Percentiles rank a stretch among this genome's conserved stretches.
These are phyloP conservation scores for Curvularia eragrostidis DNA, from an alignment of 2,329 filamentous ascomycete species.

Conservation along the genomic window DNA sequence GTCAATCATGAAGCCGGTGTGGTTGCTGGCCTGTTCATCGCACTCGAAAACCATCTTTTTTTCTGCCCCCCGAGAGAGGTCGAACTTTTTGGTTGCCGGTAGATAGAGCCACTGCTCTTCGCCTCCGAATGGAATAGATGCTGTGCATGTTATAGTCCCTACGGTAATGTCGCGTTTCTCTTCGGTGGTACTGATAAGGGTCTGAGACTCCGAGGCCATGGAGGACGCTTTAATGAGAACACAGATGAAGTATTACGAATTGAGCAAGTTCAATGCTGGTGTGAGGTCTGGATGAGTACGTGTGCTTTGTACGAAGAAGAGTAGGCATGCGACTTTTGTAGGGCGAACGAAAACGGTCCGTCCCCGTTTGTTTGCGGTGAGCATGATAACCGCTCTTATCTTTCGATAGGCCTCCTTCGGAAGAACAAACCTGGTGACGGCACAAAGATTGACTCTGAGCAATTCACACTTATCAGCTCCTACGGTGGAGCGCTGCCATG, in stretches of 20 bases:
- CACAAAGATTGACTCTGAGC: constrained; percentile 8
- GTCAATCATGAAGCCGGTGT: constrained; percentile 52
- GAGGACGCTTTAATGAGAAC: constrained; percentile 11
- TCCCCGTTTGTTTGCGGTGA: constrained; percentile 29
- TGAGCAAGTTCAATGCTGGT: constrained; percentile 1
- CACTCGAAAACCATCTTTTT: constrained; percentile 50
- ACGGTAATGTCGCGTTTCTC: constrained; percentile 29
- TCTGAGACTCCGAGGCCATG: constrained; percentile 27
- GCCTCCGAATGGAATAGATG: constrained; percentile 52
- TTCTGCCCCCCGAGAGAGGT: constrained; percentile 49
- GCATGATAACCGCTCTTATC: constrained; percentile 37
- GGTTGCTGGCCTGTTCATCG: constrained; percentile 48
- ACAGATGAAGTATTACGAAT: neutral
- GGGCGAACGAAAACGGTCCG: constrained; percentile 4
- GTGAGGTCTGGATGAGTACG: neutral
- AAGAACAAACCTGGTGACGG: constrained; percentile 7
- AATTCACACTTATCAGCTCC: constrained; percentile 16
- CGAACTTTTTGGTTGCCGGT: constrained; percentile 51
- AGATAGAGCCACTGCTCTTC: constrained; percentile 53
- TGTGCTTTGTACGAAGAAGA: neutral
- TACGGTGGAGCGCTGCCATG: constrained; percentile 7
- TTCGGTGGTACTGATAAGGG: constrained; percentile 22
- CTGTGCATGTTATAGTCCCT: constrained; percentile 45
- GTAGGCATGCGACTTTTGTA: constrained; percentile 21
- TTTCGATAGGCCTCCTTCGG: constrained; percentile 41